These are phyloP conservation scores for Crassisporium funariophilum DNA, from an alignment of 768 basidiomycete genomes.

Conservation along the genomic window DNA sequence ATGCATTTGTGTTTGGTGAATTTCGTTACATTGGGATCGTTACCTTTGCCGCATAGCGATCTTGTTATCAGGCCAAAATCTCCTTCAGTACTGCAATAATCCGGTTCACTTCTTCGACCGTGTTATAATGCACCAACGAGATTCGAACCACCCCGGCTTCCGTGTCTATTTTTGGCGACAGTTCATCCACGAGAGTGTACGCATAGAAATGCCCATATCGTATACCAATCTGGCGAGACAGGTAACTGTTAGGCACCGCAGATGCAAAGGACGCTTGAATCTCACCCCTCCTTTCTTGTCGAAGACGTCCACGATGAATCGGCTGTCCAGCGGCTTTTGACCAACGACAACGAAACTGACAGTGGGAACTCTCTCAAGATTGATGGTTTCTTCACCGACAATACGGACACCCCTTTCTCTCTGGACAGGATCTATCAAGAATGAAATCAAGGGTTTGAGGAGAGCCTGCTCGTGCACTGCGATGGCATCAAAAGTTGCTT, in stretches of 20 bases:
- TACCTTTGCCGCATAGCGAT: not conserved
- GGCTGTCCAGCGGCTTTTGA: conserved; percentile 55
- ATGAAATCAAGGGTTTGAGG: conserved; percentile 53
- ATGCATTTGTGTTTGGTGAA: no score
- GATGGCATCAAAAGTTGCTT: conserved; percentile 57
- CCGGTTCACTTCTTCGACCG: conserved; percentile 63
- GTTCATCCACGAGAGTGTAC: conserved; percentile 55
- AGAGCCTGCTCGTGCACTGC: conserved; percentile 63
- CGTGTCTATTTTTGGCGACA: conserved; percentile 58
- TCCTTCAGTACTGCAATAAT: conserved; percentile 61
- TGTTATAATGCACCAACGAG: conserved; percentile 81
- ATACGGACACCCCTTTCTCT: conserved; percentile 62
- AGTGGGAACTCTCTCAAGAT: conserved; percentile 59
- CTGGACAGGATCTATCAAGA: conserved; percentile 51
- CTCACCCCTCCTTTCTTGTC: conserved; percentile 66
- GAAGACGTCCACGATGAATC: conserved; percentile 63
- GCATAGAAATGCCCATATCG: conserved; percentile 82
- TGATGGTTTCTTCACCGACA: conserved; percentile 58
- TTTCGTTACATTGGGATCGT: no score
- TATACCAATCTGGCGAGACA: conserved; percentile 63
- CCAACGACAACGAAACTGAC: conserved; percentile 73
- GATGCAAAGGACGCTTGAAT: not conserved
- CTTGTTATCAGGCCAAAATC: conserved; percentile 32
- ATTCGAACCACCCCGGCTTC: conserved; percentile 74
- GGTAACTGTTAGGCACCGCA: conserved; percentile 1